Conservation (phyloP, 129 eudicot species). For the Heracleum sosnowskyi region DNA sequence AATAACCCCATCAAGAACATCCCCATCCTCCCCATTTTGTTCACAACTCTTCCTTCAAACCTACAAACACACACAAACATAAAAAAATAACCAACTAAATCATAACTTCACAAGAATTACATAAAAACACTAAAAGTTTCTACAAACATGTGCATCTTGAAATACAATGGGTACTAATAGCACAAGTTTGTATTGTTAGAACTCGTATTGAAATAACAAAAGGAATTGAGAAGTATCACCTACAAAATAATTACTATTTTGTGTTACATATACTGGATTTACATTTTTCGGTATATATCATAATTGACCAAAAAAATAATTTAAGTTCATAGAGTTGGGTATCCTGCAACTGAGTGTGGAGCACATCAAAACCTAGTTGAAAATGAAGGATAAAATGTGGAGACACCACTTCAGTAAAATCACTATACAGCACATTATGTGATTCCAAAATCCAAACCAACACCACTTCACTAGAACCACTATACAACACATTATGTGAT, state of each 20-base stretch:
- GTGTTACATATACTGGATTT: too few relatives aligned
- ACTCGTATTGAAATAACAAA: neutral
- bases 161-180: neutral
- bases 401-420: neutral
- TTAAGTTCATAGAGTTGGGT: too few relatives aligned
- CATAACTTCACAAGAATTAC: neutral
- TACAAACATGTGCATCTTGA: neutral
- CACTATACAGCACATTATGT: neutral
- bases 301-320: too few relatives aligned
- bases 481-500: neutral
- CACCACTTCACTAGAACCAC: neutral
- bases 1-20: slow-evolving; percentile 8
- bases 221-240: neutral
- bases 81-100: neutral
- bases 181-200: neutral
- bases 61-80: neutral
- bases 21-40: slow-evolving; percentile 18
- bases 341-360: too few relatives aligned
- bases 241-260: too few relatives aligned
- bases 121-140: neutral
- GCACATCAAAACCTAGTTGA: too few relatives aligned
- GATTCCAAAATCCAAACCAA: too few relatives aligned
- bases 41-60: neutral
- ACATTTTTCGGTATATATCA: too few relatives aligned
- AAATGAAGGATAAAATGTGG: neutral